Evolutionary conservation across 768 basidiomycete genomes (phyloP).

Genomic region (Calocera cornea): DNA sequence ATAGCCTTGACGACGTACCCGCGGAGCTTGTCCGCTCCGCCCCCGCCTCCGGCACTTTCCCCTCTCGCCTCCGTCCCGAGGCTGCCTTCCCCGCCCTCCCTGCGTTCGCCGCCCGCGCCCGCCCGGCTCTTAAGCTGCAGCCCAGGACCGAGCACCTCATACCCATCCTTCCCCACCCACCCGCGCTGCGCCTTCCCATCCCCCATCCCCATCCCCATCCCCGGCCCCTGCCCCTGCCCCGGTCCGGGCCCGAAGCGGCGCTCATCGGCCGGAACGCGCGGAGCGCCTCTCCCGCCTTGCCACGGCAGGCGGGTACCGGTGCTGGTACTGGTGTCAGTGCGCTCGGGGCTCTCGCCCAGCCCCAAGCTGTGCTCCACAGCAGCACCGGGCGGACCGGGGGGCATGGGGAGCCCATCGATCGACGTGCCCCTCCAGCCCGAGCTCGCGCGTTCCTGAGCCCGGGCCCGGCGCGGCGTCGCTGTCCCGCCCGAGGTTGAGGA

Average conservation of each 20-base stretch:
- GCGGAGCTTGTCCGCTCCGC: constrained; percentile 37
- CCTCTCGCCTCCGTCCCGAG: constrained; percentile 25
- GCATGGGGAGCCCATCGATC: constrained; percentile 46
- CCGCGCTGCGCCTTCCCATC: neutral
- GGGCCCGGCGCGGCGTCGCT: no score
- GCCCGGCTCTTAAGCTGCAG: no score
- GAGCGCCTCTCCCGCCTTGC: no score
- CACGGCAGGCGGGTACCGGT: no score
- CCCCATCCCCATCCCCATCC: neutral
- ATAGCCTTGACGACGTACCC: constrained; percentile 44
- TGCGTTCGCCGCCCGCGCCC: neutral
- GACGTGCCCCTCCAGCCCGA: constrained; percentile 65
- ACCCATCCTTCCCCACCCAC: neutral
- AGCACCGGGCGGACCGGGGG: constrained; percentile 5
- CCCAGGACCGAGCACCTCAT: neutral
- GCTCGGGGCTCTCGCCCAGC: no score
- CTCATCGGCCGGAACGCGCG: no score
- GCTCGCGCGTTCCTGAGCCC: neutral
- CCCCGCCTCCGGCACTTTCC: constrained; percentile 27
- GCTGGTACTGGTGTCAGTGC: no score
- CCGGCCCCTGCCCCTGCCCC: neutral
- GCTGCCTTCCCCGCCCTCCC: neutral
- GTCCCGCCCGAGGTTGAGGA: no score
- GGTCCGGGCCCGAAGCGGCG: no score
- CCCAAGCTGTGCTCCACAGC: no score